Conservation (phyloP, 2,329 filamentous ascomycete genomes). For the Pyrenochaeta sp. region DNA sequence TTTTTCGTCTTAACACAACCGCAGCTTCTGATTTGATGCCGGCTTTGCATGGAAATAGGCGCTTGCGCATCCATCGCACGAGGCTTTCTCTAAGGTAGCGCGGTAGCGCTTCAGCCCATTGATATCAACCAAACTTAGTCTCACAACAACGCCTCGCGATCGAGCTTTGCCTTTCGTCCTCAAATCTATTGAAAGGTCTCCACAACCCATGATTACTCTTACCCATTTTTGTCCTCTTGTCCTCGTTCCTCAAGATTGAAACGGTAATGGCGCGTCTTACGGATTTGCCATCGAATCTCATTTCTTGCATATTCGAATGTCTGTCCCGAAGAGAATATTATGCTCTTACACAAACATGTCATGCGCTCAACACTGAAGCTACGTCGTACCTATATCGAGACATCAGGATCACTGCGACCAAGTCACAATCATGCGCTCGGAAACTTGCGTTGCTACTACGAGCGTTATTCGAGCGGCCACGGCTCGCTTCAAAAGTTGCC, state of each 20-base stretch:
- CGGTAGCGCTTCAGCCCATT: neutral
- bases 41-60: conserved; percentile 9
- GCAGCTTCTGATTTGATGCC: conserved; percentile 2
- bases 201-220: neutral
- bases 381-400: conserved; percentile 27
- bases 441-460: conserved; percentile 29
- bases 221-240: neutral
- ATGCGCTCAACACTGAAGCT: conserved; percentile 16
- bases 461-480: conserved; percentile 30
- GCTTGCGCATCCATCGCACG: conserved; percentile 1
- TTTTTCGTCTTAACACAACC: neutral
- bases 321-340: conserved; percentile 22
- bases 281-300: conserved; percentile 23
- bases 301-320: conserved; percentile 21
- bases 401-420: conserved; percentile 27
- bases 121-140: neutral
- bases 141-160: too few species aligned
- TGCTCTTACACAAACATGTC: conserved; percentile 23
- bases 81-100: neutral
- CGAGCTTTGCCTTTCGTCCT: too few species aligned
- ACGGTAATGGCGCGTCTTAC: conserved; percentile 23
- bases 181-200: neutral
- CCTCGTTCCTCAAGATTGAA: neutral
- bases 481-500: conserved; percentile 19
- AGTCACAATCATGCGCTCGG: conserved; percentile 26